Percentiles rank a stretch among this genome's conserved stretches.
These are phyloP conservation scores for Botryosphaeria dothidea DNA, from an alignment of 2,329 filamentous ascomycete species.

Conservation along the genomic window DNA sequence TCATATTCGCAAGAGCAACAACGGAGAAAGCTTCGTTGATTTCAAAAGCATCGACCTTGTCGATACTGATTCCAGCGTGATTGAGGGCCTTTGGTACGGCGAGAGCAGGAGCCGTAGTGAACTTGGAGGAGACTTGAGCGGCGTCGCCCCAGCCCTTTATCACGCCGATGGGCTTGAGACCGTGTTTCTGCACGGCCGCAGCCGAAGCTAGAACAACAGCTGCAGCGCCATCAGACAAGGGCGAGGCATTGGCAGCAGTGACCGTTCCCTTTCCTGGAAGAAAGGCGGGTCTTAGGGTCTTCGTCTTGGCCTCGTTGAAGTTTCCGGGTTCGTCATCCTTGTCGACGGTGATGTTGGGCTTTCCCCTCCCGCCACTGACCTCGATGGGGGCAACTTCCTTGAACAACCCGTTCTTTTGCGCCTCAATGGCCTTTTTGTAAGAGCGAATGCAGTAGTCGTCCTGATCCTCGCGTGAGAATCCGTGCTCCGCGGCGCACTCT, in stretches of 20 bases:
- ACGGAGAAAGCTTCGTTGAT: conserved; percentile 99
- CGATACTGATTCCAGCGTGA: conserved; percentile 79
- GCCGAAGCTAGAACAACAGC: conserved; percentile 93
- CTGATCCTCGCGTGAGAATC: conserved; percentile 78
- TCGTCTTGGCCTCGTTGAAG: conserved; percentile 56
- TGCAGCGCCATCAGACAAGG: conserved; percentile 91
- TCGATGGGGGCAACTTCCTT: conserved; percentile 88
- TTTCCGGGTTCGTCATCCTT: conserved; percentile 97
- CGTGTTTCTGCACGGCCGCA: conserved; percentile 87
- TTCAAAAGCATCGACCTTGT: conserved; percentile 88
- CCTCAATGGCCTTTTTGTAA: conserved; percentile 89
- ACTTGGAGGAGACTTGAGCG: conserved; percentile 86
- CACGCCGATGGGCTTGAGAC: conserved; percentile 89
- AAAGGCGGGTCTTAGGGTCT: conserved; percentile 68
- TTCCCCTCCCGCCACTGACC: conserved; percentile 84
- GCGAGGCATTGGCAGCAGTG: conserved; percentile 94
- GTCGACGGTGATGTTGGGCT: conserved; percentile 80
- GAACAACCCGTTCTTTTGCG: conserved; percentile 80
- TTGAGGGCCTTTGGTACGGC: conserved; percentile 97
- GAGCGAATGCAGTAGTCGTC: conserved; percentile 94
- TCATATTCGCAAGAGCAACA: conserved; percentile 93
- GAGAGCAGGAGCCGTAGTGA: conserved; percentile 90
- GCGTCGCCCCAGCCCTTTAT: conserved; percentile 98
- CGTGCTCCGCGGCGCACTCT: conserved; percentile 85
- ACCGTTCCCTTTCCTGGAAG: conserved; percentile 84